A percentile compares a stretch with the other conserved stretches of the same genome.
Evolutionary conservation across 345 rosid species (phyloP).

Genomic region (Eucalyptus pauciflora): DNA sequence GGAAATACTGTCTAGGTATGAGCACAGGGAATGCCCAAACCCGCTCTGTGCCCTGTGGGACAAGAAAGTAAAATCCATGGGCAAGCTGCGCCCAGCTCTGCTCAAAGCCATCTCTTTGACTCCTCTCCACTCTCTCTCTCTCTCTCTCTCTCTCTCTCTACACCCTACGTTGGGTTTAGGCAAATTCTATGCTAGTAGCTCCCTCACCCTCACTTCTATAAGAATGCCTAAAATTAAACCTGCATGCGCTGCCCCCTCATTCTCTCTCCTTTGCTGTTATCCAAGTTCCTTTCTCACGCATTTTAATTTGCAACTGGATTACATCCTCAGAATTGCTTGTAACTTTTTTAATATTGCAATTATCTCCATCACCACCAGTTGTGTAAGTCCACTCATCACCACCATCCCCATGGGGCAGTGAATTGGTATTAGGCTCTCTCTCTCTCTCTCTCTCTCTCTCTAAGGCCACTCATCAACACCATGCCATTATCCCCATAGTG

Average conservation of each 20-base stretch:
- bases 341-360: background rate
- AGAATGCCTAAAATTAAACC: background rate
- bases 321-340: background rate
- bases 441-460: background rate
- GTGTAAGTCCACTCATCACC: background rate
- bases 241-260: background rate
- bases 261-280: background rate
- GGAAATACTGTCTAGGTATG: background rate
- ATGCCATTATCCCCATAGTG: background rate
- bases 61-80: background rate
- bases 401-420: too few relatives aligned
- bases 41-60: background rate
- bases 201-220: background rate
- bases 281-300: background rate
- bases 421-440: background rate
- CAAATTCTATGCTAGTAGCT: background rate
- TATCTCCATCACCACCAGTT: background rate
- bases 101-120: background rate
- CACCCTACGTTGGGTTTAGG: background rate
- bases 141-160: background rate
- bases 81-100: background rate
- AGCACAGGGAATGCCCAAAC: background rate
- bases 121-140: background rate
- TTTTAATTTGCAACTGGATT: background rate
- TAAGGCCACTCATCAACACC: background rate